A percentile compares a stretch with the other conserved stretches of the same genome.
Conservation (phyloP, 345 rosid genomes). For the Erodium maritimum region DNA sequence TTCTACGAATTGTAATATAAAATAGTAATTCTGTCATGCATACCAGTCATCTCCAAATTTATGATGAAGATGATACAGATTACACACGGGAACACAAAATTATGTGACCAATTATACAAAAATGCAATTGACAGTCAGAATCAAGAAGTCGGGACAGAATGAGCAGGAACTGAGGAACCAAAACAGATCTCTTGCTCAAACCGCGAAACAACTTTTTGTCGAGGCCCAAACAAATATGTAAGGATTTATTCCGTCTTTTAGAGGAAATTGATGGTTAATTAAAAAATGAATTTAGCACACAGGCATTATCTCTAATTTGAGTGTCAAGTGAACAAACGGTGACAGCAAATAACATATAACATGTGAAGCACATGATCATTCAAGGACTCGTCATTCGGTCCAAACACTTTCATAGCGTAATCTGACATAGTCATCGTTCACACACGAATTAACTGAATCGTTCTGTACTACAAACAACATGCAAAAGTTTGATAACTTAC, state of each 20-base stretch:
- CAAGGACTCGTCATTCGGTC: neutral
- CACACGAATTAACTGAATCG: neutral
- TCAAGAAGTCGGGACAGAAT: neutral
- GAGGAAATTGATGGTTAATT: neutral
- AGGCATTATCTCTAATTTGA: neutral
- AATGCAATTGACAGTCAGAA: neutral
- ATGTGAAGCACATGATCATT: neutral
- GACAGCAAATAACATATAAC: neutral
- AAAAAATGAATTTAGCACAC: neutral
- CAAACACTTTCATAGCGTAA: neutral
- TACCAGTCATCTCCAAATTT: neutral
- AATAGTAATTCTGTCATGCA: constrained; percentile 1
- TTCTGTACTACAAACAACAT: neutral
- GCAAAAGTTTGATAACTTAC: constrained; percentile 25
- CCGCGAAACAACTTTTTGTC: neutral
- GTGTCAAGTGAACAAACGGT: neutral
- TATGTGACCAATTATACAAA: neutral
- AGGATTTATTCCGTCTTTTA: neutral
- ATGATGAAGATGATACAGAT: neutral
- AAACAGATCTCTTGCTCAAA: neutral
- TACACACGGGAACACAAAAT: neutral
- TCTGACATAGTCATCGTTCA: neutral
- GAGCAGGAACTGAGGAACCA: neutral
- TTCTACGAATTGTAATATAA: neutral
- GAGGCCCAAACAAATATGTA: neutral